Conservation (phyloP, 1,284 basidiomycete species). For the Malassezia psittaci region DNA sequence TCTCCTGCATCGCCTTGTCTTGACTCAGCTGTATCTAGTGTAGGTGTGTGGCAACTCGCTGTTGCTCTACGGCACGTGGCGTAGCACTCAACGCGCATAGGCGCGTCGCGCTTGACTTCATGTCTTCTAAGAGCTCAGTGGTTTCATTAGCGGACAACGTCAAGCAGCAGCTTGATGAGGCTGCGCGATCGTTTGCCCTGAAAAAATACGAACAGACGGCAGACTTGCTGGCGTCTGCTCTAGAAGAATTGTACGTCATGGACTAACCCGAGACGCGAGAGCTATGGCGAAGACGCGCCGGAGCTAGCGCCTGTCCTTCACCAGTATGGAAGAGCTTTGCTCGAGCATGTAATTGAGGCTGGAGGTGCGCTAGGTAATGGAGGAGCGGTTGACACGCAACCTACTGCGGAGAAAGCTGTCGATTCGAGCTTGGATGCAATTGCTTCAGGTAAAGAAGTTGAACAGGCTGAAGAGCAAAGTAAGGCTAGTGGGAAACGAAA, state of each 20-base stretch:
- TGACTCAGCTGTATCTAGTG: too few relatives aligned
- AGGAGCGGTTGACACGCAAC: conserved; percentile 9
- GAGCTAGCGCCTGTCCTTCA: conserved; percentile 38
- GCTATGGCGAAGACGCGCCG: conserved; percentile 31
- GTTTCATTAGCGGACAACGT: background rate
- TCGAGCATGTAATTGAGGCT: conserved; percentile 37
- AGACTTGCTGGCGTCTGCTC: conserved; percentile 28
- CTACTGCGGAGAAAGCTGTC: background rate
- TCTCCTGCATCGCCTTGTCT: too few relatives aligned
- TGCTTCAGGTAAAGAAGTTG: too few relatives aligned
- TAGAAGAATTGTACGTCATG: conserved; percentile 28
- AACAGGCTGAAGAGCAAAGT: background rate
- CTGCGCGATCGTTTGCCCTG: conserved; percentile 32
- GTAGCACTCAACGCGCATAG: background rate
- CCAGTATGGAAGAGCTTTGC: conserved; percentile 37
- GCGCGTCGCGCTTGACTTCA: background rate
- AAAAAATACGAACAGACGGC: conserved; percentile 30
- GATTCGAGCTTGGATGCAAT: background rate
- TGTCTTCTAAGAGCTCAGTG: too few relatives aligned
- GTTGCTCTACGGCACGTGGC: background rate
- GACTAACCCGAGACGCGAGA: conserved; percentile 12
- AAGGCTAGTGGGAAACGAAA: conserved; percentile 6
- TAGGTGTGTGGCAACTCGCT: too few relatives aligned
- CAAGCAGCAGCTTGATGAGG: conserved; percentile 26
- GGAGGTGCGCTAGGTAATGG: conserved; percentile 37